Base-by-base conservation (phyloP, 148 eudicot species). In the Tetragonia tetragonoides region DNA sequence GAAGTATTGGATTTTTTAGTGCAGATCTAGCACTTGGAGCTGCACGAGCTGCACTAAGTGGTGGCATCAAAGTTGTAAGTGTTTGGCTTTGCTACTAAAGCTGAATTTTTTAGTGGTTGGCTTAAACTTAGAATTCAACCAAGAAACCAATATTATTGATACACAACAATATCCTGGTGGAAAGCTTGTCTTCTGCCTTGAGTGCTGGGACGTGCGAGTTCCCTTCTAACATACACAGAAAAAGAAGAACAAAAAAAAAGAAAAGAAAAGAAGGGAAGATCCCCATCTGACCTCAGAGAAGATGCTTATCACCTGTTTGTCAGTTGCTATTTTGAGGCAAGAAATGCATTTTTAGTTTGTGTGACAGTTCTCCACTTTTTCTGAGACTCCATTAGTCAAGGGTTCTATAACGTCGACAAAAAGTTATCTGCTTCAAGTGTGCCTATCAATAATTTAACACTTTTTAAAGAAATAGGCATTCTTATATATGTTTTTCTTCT, bases 21-120 rank as follows among this genome's bases (percentile, higher is more conserved):
- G 89, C 87, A 72, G 93, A 93, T 83, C 75, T 90, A 70, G 95
- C 97, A 37, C 70, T 91, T 81, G 90, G 88, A 84, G 97, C 97
- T 82, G 97, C 97, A 34, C 80, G 83, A 68, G 97, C 97, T 78
- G 97, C 97, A 74, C 81, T 93, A 66, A 46, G 41, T 3, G 90
- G 85, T 74, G 97, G 97, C 71, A 88, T 93, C 76, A 78, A 85
- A 72, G 97, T 88, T 69, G 97, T 93, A 72, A 87, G 97, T 85
- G 41, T 74, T 75, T 70, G n/a, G 39, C 56, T 49, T 66, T 73
- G 44, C 24, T 23, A 37, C 18, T 69, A 15, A 21, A 40, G 20
- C 38, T 47, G 40, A 20, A 66, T 74, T 66, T 28, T 10, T 34
- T 46, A 49, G 11, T 14, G 34, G 12, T 0, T 49, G 53, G 14